phyloP scores from a whole-genome alignment of 805 yeast genomes.

The Candida ponderosae region DNA sequence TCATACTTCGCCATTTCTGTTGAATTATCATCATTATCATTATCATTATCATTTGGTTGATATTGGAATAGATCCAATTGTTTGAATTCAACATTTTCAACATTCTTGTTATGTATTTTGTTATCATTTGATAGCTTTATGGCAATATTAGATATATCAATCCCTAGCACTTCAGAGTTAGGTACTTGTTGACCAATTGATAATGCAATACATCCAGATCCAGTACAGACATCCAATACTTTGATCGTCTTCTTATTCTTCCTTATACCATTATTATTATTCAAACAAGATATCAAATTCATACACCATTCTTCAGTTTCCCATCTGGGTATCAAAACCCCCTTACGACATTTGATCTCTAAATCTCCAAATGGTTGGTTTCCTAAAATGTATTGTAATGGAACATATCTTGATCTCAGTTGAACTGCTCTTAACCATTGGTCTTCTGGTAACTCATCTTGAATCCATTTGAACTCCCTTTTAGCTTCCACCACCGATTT shows the following conservation, averaged over 20 bases:
- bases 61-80: conserved; percentile 6
- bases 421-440: conserved; percentile 46
- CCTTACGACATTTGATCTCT: conserved; percentile 47
- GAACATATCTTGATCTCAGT: conserved; percentile 46
- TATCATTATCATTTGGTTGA: neutral
- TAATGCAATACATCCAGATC: conserved; percentile 81
- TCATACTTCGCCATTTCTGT: too few relatives aligned
- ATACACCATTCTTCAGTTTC: conserved; percentile 91
- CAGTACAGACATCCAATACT: conserved; percentile 73
- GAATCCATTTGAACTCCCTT: conserved; percentile 61
- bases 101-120: conserved; percentile 7
- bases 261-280: conserved; percentile 1
- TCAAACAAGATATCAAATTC: conserved; percentile 25
- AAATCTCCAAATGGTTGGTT: conserved; percentile 80
- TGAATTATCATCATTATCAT: too few relatives aligned
- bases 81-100: conserved; percentile 5
- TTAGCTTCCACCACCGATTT: conserved; percentile 30
- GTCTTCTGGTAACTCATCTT: conserved; percentile 39
- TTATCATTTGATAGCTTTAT: conserved; percentile 43
- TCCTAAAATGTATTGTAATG: conserved; percentile 81
- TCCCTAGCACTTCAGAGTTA: conserved; percentile 28
- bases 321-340: conserved; percentile 85
- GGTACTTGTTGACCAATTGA: conserved; percentile 28
- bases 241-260: conserved; percentile 7
- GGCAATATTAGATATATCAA: conserved; percentile 54